Percentiles rank a stretch among this genome's conserved stretches.
Conservation (phyloP, 306 rosid genomes). For the Gillenia trifoliata region DNA sequence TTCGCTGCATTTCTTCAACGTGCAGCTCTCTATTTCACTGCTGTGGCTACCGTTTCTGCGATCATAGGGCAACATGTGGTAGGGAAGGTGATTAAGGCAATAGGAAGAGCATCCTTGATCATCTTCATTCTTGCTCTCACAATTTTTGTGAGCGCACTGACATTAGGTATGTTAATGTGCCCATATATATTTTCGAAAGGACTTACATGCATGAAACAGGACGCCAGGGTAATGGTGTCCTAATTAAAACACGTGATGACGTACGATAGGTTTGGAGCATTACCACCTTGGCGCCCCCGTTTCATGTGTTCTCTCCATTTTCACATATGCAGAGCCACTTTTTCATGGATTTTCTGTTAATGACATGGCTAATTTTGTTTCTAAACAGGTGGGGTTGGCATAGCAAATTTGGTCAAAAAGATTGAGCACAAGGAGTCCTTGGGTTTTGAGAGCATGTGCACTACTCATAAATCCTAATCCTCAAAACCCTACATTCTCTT, state of each 20-base stretch:
- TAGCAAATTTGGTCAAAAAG: conserved; percentile 46
- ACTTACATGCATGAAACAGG: no score
- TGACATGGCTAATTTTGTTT: neutral
- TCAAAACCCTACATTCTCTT: neutral
- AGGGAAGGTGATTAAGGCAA: conserved; percentile 34
- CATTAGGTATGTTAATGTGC: conserved; percentile 28
- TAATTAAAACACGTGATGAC: no score
- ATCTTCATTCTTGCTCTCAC: conserved; percentile 61
- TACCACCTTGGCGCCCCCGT: neutral
- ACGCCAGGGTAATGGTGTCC: no score
- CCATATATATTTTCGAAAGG: no score
- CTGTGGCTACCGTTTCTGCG: conserved; percentile 58
- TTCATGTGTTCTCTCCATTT: neutral
- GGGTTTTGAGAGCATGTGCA: conserved; percentile 60
- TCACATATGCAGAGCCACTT: neutral
- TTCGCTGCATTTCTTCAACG: neutral
- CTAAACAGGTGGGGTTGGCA: conserved; percentile 65
- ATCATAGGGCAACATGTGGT: conserved; percentile 52
- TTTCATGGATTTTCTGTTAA: neutral
- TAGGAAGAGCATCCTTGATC: conserved; percentile 67
- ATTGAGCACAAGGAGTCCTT: conserved; percentile 39
- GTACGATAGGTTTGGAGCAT: no score
- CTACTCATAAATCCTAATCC: conserved; percentile 4
- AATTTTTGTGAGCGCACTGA: conserved; percentile 54
- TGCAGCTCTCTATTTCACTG: conserved; percentile 49